phyloP scores from a whole-genome alignment of 371 early-diverging fungal species.

The Choanephora cucurbitarum region DNA sequence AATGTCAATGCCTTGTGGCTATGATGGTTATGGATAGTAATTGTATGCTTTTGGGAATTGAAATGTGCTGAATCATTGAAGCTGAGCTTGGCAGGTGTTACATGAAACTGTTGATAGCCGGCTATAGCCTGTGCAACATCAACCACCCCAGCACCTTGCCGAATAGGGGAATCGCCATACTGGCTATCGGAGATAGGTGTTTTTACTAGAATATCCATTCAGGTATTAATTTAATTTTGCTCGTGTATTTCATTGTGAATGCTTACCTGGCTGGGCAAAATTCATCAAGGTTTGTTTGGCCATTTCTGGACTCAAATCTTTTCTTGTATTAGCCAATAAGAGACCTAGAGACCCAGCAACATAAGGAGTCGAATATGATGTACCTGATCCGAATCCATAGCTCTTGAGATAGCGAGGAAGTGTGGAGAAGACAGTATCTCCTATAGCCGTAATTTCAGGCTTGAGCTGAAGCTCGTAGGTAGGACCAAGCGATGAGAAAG shows the following conservation, averaged over 20 bases:
- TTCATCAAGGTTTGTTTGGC: constrained; percentile 32
- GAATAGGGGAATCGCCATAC: constrained; percentile 43
- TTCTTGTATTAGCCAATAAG: constrained; percentile 35
- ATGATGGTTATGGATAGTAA: constrained; percentile 60
- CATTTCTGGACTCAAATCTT: constrained; percentile 22
- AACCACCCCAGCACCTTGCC: constrained; percentile 75
- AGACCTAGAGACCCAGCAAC: constrained; percentile 65
- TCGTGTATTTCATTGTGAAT: constrained; percentile 6
- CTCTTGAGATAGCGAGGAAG: constrained; percentile 34
- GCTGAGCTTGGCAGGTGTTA: constrained; percentile 62
- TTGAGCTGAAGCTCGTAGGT: constrained; percentile 47
- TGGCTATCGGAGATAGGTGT: constrained; percentile 26
- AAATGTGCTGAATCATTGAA: constrained; percentile 64
- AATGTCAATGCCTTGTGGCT: constrained; percentile 29
- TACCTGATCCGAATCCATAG: constrained; percentile 69
- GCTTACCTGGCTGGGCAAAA: constrained; percentile 42
- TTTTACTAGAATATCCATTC: constrained; percentile 19
- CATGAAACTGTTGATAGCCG: constrained; percentile 41
- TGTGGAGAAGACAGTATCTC: constrained; percentile 71
- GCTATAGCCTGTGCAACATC: constrained; percentile 62
- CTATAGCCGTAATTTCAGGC: constrained; percentile 68
- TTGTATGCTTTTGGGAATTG: constrained; percentile 23
- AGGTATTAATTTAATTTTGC: constrained; percentile 1
- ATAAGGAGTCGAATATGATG: constrained; percentile 66
- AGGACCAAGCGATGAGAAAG: constrained; percentile 50